Evolutionary conservation across 202 grass and related monocot species (phyloP), one percentile per base, ranked within the genome.

Genomic region (Cymbopogon flexuosus): DNA sequence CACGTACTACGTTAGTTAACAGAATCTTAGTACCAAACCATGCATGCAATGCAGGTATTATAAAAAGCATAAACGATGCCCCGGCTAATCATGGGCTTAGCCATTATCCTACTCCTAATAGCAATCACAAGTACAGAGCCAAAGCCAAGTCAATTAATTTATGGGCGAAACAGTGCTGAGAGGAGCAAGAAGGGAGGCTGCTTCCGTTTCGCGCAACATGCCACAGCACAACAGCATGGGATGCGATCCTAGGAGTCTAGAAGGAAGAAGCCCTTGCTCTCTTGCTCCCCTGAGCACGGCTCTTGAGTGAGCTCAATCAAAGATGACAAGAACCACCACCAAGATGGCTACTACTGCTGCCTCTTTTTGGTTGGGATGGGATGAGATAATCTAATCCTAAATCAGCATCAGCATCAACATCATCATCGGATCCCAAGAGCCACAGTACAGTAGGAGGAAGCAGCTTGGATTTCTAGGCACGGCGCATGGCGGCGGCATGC

Each of bases 371-470:
- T 88, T 79, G 51, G 41, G 78, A 69, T 88, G 70, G 79, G 87
- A 85, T 78, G 51, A 54, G 79, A 82, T 89, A 79, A 68, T 77
- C 87, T 86, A 89, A 62, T 89, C 87, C 87, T 86, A 89, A 79
- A 68, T 83, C 42, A 73, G 73, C 61, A 68, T 72, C 42, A 61
- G n/a, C n/a, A n/a, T n/a, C n/a, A n/a, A 35, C 60, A 61, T 72
- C 83, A 22, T 45, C 73, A 73, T 82, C 83, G 61, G 87, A 89
- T 89, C 73, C 87, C 79, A 86, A 89, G 72, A 67, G 39, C 63
- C 21, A 11, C 5, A 18, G 15, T 57, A 59, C 24, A 31, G 33
- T 51, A 45, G 6, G 3, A 5, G 62, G 19, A 7, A 0, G 46
- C 39, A 84, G 63, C 81, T 79, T 88, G 35, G 75, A 79, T 75